Evolutionary conservation across 768 basidiomycete genomes (phyloP).

Genomic region (Boletus patriciae): DNA sequence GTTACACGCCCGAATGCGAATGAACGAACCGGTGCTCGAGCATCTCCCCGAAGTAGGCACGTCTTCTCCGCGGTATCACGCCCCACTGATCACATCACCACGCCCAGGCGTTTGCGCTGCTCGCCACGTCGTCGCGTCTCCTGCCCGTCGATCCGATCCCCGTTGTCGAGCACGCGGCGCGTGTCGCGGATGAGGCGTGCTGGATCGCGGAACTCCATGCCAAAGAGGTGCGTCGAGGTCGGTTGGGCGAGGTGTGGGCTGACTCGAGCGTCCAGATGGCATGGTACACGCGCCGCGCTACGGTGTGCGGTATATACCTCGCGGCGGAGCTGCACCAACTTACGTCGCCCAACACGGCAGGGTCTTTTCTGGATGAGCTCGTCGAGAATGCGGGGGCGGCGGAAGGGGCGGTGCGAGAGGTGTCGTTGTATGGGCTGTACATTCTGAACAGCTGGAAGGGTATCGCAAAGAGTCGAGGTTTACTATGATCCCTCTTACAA

Average conservation of each 20-base stretch:
- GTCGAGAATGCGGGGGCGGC: constrained; percentile 49
- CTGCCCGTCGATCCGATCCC: constrained; percentile 60
- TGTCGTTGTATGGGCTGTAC: constrained; percentile 56
- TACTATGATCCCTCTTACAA: constrained; percentile 32
- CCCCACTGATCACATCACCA: too few species aligned
- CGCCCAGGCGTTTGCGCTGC: constrained; percentile 66
- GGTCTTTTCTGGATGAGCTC: constrained; percentile 64
- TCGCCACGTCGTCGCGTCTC: constrained; percentile 52
- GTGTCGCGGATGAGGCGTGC: constrained; percentile 73
- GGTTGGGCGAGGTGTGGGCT: neutral
- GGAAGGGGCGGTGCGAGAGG: constrained; percentile 51
- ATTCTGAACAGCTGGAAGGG: constrained; percentile 69
- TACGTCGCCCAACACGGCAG: constrained; percentile 68
- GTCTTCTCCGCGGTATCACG: too few species aligned
- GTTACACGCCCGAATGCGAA: constrained; percentile 54
- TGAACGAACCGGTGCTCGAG: constrained; percentile 65
- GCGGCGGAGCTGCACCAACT: constrained; percentile 84
- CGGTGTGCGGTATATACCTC: constrained; percentile 65
- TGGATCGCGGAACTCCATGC: constrained; percentile 52
- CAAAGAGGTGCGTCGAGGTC: constrained; percentile 49
- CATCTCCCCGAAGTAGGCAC: constrained; percentile 65
- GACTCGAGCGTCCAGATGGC: constrained; percentile 43
- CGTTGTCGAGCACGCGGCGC: constrained; percentile 57
- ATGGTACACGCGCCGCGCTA: constrained; percentile 72
- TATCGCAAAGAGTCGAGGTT: constrained; percentile 66